phyloP scores from a whole-genome alignment of 176 grass and related monocot genomes.

The Stipa capillata region DNA sequence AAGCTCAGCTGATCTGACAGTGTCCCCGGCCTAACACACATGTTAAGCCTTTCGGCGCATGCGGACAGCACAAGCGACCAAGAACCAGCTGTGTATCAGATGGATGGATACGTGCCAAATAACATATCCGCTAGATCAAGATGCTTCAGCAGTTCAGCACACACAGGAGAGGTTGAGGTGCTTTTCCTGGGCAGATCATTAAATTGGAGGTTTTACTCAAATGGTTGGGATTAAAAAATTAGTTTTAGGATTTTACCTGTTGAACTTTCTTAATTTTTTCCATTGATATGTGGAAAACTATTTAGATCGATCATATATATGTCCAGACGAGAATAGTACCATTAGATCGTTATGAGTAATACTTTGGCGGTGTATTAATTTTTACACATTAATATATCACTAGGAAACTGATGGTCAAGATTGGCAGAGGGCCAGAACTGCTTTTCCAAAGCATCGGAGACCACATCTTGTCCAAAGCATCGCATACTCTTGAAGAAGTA shows the following conservation, averaged over 20 bases:
- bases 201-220: neutral
- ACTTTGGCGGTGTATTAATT: too few species aligned
- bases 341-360: too few species aligned
- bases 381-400: too few species aligned
- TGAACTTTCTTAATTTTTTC: too few species aligned
- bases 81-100: constrained; percentile 26
- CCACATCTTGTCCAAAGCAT: too few species aligned
- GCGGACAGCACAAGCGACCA: constrained; percentile 40
- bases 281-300: too few species aligned
- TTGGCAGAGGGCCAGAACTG: too few species aligned
- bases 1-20: constrained; percentile 24
- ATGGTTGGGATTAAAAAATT: neutral
- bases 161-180: neutral
- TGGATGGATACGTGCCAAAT: neutral
- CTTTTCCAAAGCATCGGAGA: too few species aligned
- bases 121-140: neutral
- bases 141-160: neutral
- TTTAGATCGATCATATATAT: too few species aligned
- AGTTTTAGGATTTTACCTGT: neutral
- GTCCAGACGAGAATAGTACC: too few species aligned
- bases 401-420: too few species aligned
- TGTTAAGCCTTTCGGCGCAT: constrained; percentile 12
- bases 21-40: neutral
- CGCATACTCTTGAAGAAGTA: too few species aligned
- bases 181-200: neutral